Conservation (phyloP, 2,329 filamentous ascomycete species). For the Juglanconis oblonga region DNA sequence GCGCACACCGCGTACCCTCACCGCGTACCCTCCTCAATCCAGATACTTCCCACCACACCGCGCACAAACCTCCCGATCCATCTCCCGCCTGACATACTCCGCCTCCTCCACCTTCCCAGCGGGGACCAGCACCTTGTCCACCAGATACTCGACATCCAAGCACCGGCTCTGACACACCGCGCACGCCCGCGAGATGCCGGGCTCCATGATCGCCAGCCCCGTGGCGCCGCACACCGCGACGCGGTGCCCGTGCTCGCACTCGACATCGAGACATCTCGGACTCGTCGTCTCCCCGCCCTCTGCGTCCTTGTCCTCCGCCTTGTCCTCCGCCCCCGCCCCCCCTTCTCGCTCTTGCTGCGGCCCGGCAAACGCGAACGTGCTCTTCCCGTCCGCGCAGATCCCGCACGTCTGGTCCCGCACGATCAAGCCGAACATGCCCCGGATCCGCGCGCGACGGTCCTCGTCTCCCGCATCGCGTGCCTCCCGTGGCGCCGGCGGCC, state of each 20-base stretch:
- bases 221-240: conserved; percentile 47
- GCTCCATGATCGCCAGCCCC: conserved; percentile 51
- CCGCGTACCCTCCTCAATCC: conserved; percentile 21
- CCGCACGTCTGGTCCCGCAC: conserved; percentile 40
- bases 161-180: conserved; percentile 53
- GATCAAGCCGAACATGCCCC: conserved; percentile 36
- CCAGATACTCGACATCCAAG: conserved; percentile 42
- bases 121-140: conserved; percentile 23
- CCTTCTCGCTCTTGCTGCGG: neutral
- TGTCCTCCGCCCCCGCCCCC: neutral
- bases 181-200: conserved; percentile 52
- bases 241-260: conserved; percentile 34
- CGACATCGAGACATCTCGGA: conserved; percentile 17
- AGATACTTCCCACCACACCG: conserved; percentile 36
- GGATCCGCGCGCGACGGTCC: conserved; percentile 25
- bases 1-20: too few species aligned
- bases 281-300: neutral
- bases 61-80: conserved; percentile 27
- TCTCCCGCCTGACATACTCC: conserved; percentile 19
- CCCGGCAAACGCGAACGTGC: neutral
- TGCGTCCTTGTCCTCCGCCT: neutral
- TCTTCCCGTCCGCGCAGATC: conserved; percentile 39
- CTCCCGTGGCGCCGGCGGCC: neutral
- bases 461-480: too few species aligned
- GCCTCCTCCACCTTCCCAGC: conserved; percentile 18